Evolutionary conservation across 176 grass and related monocot genomes (phyloP).

Genomic region (Lolium rigidum): DNA sequence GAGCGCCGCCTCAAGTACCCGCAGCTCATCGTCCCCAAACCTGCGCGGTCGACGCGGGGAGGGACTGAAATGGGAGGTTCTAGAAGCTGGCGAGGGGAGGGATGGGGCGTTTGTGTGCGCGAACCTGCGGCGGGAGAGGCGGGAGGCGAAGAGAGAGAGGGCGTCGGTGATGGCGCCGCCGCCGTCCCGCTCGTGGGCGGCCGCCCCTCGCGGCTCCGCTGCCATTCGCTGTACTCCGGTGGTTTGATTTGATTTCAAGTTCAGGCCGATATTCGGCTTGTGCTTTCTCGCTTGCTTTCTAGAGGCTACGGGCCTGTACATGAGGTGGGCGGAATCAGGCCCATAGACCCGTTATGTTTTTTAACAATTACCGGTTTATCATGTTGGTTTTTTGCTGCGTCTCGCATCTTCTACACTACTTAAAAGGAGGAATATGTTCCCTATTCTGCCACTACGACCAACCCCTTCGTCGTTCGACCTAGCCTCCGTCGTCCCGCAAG

Average conservation of each 20-base stretch:
- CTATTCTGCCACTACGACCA: no score
- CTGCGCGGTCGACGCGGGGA: conserved; percentile 32
- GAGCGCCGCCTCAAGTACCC: conserved; percentile 60
- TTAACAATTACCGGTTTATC: no score
- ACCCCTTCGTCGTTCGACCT: no score
- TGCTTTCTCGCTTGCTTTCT: no score
- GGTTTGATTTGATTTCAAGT: conserved; percentile 27
- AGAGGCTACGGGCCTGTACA: no score
- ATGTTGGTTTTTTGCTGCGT: no score
- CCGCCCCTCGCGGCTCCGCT: not conserved
- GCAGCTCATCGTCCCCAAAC: conserved; percentile 53
- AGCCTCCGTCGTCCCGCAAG: no score
- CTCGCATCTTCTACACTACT: no score
- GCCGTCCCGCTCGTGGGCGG: conserved; percentile 3
- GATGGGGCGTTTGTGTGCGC: not conserved
- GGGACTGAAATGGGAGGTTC: not conserved
- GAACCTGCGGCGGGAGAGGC: conserved; percentile 46
- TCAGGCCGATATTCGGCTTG: not conserved
- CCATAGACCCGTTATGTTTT: no score
- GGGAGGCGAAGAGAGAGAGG: conserved; percentile 53
- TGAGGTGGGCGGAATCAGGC: no score
- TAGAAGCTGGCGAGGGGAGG: not conserved
- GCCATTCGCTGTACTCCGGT: not conserved
- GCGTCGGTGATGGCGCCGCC: not conserved
- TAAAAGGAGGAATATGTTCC: no score